Percentiles rank a stretch among this genome's conserved stretches.
phyloP scores from a whole-genome alignment of 495 filamentous ascomycete genomes.

The Trichoderma erinaceum region DNA sequence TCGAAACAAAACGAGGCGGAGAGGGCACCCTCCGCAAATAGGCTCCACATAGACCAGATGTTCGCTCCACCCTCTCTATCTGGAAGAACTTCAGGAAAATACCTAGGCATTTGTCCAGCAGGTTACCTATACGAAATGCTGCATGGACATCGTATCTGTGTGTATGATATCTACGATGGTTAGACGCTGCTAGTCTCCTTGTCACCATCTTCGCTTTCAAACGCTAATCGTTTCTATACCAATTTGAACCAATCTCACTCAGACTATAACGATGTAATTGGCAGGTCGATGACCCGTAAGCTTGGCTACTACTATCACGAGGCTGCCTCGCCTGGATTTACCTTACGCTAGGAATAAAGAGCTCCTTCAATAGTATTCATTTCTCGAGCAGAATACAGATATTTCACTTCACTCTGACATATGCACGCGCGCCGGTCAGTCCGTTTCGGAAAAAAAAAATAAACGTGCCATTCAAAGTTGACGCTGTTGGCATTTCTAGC shows the following conservation, averaged over 20 bases:
- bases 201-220: neutral
- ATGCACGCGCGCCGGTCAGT: neutral
- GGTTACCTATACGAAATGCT: too few species aligned
- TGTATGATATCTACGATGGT: too few species aligned
- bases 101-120: neutral
- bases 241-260: neutral
- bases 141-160: too few species aligned
- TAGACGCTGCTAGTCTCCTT: too few species aligned
- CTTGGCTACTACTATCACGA: neutral
- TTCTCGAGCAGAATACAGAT: neutral
- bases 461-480: neutral
- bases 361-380: neutral
- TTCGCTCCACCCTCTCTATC: neutral
- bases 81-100: neutral
- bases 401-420: neutral
- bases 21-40: neutral
- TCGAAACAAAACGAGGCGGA: conserved; percentile 7
- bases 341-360: neutral
- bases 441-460: neutral
- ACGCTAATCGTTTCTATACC: neutral
- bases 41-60: neutral
- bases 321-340: neutral
- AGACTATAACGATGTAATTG: neutral
- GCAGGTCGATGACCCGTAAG: conserved; percentile 1
- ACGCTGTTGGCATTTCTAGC: neutral